A percentile compares a stretch with the other conserved stretches of the same genome.
Conservation (phyloP, 192 early-diverging fungal species). For the Globomyces pollinis-pini region DNA sequence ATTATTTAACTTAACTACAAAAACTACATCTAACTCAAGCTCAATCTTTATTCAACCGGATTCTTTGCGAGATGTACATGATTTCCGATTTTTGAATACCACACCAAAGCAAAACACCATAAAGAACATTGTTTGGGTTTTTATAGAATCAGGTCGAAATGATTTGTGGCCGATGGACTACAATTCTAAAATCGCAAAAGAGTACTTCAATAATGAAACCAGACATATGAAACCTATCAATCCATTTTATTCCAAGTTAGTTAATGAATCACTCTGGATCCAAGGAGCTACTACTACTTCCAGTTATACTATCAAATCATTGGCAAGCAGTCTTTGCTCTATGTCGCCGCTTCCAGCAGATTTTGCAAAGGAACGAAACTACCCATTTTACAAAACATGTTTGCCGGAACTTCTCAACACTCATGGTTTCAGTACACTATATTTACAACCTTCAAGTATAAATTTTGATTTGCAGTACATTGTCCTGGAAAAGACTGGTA, state of each 20-base stretch:
- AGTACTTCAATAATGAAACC: not conserved
- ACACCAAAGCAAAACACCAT: not conserved
- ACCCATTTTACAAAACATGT: not conserved
- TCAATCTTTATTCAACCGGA: too few species aligned
- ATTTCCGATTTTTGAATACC: not conserved
- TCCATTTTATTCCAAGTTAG: not conserved
- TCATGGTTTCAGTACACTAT: not conserved
- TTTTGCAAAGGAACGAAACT: not conserved
- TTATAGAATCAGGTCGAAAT: not conserved
- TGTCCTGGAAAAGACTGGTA: not conserved
- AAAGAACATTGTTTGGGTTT: not conserved
- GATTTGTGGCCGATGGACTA: not conserved
- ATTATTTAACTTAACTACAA: too few species aligned
- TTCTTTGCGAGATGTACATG: not conserved
- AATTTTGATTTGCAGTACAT: not conserved
- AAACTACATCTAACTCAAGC: too few species aligned
- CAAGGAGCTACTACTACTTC: not conserved
- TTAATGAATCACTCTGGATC: not conserved
- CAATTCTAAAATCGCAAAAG: not conserved
- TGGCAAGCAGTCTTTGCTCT: not conserved
- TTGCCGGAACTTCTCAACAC: not conserved
- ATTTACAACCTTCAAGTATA: not conserved
- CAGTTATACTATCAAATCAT: not conserved
- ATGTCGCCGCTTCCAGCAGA: not conserved
- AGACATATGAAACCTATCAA: not conserved